Conservation (phyloP, 257 asterid species). For the Fraxinus anomala region DNA sequence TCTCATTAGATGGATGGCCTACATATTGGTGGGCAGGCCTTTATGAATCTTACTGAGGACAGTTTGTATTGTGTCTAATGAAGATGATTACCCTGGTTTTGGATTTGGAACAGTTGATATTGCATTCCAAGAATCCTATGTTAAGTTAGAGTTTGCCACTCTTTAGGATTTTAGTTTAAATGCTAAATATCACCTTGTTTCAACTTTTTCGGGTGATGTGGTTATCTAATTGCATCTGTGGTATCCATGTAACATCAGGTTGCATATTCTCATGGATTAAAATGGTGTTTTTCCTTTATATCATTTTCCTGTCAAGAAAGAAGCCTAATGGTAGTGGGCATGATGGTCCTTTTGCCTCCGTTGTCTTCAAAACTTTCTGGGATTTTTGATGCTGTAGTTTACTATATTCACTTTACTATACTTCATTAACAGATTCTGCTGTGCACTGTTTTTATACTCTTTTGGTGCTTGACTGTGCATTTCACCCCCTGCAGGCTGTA, state of each 20-base stretch:
- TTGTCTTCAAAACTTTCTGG: not conserved
- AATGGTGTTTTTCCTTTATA: not conserved
- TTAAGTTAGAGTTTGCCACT: not conserved
- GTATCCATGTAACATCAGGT: not conserved
- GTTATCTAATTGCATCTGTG: not conserved
- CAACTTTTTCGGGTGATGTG: not conserved
- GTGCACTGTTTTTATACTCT: not conserved
- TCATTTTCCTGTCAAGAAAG: not conserved
- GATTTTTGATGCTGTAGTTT: not conserved
- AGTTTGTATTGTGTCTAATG: not conserved
- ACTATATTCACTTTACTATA: not conserved
- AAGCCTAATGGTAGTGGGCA: not conserved
- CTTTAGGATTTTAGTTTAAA: not conserved
- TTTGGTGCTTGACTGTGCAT: not conserved
- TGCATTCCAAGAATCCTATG: not conserved
- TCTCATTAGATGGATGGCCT: not conserved
- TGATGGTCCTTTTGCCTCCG: not conserved
- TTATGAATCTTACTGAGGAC: not conserved
- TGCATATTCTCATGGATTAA: not conserved
- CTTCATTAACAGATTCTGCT: not conserved
- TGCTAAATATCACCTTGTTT: not conserved
- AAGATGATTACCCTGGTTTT: not conserved
- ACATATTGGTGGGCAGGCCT: not conserved
- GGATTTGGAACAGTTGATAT: not conserved
- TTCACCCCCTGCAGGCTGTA: constrained; percentile 40